Percentiles rank a stretch among this genome's conserved stretches.
phyloP scores from a whole-genome alignment of 1,139 yeast species.

The Scheffersomyces titani region DNA sequence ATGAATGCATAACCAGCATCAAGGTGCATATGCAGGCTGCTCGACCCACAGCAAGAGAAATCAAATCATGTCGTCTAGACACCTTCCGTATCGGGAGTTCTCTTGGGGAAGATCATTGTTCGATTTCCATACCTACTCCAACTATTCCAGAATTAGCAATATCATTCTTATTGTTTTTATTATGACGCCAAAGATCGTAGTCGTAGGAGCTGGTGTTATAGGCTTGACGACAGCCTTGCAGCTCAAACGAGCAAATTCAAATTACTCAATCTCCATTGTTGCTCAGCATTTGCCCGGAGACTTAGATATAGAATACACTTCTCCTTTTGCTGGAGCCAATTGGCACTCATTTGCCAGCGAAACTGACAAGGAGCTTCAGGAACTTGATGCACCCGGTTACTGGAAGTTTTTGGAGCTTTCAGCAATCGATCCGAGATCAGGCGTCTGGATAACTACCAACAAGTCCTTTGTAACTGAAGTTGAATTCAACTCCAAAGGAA shows the following conservation, averaged over 20 bases:
- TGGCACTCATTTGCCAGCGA: conserved; percentile 47
- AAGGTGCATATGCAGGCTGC: background rate
- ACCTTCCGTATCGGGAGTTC: background rate
- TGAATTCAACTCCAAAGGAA: conserved; percentile 15
- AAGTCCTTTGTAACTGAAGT: conserved; percentile 29
- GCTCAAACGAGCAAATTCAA: conserved; percentile 22
- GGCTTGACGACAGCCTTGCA: conserved; percentile 43
- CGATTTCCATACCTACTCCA: background rate
- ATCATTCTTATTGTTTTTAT: background rate
- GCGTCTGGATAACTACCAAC: conserved; percentile 40
- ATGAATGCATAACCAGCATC: background rate
- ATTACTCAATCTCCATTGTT: conserved; percentile 27
- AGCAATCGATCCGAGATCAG: conserved; percentile 42
- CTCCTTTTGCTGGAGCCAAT: conserved; percentile 48
- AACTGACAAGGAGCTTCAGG: conserved; percentile 33
- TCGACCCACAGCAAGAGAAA: background rate
- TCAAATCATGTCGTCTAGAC: background rate
- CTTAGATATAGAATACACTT: conserved; percentile 33
- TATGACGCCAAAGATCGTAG: conserved; percentile 17
- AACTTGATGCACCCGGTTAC: conserved; percentile 43
- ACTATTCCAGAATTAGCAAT: background rate
- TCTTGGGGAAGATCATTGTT: background rate
- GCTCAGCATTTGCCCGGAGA: conserved; percentile 44
- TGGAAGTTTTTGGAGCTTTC: conserved; percentile 40
- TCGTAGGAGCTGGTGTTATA: conserved; percentile 44